Conservation (phyloP, 2,329 filamentous ascomycete genomes). For the Arachnomyces sp. region DNA sequence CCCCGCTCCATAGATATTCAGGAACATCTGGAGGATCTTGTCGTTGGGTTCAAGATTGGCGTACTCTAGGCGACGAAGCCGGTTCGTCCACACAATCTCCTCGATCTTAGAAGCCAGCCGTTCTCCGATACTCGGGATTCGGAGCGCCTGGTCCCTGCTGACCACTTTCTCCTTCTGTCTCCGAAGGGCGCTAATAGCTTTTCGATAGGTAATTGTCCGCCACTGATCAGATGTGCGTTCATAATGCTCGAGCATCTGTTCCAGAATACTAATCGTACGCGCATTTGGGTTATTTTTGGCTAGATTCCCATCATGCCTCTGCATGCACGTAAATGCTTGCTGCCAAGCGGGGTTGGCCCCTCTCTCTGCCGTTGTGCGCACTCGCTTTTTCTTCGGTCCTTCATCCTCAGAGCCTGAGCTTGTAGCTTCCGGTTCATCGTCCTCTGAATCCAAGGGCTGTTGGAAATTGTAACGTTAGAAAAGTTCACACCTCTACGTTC, state of each 20-base stretch:
- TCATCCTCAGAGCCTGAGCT: slow-evolving; percentile 13
- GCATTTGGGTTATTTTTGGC: slow-evolving; percentile 58
- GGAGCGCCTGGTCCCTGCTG: slow-evolving; percentile 60
- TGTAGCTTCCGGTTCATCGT: slow-evolving; percentile 14
- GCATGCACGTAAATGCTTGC: slow-evolving; percentile 51
- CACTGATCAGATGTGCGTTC: slow-evolving; percentile 65
- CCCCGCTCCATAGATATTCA: slow-evolving; percentile 73
- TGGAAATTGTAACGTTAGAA: slow-evolving; percentile 37
- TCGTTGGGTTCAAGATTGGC: slow-evolving; percentile 60
- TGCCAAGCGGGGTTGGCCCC: slow-evolving; percentile 22
- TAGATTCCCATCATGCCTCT: slow-evolving; percentile 41
- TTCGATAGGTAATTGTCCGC: slow-evolving; percentile 67
- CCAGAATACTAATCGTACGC: slow-evolving; percentile 65
- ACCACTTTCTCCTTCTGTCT: slow-evolving; percentile 56
- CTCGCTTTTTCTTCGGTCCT: slow-evolving; percentile 10
- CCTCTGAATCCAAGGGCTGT: slow-evolving; percentile 27
- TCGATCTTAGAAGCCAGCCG: slow-evolving; percentile 78
- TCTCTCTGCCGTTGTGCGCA: slow-evolving; percentile 4
- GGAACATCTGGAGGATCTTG: slow-evolving; percentile 57
- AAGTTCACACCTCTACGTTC: slow-evolving; percentile 30
- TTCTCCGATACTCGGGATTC: slow-evolving; percentile 60
- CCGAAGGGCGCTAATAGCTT: slow-evolving; percentile 63
- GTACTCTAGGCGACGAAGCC: slow-evolving; percentile 63
- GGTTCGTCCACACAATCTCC: slow-evolving; percentile 71
- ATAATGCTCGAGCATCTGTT: slow-evolving; percentile 74